These are phyloP conservation scores for Acacia crassicarpa DNA, from an alignment of 306 rosid genomes.

Conservation along the genomic window DNA sequence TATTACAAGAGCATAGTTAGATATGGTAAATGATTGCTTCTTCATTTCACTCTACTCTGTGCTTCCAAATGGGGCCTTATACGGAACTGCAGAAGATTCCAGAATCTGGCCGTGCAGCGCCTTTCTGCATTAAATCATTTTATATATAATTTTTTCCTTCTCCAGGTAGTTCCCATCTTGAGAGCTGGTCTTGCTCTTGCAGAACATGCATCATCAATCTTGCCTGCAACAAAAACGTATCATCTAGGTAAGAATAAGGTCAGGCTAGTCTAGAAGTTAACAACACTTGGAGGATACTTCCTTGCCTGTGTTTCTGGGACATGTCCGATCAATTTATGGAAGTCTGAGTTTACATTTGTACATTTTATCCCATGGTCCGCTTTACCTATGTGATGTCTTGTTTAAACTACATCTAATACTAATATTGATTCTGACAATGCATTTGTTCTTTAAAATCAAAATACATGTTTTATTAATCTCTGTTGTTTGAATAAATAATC, in stretches of 20 bases:
- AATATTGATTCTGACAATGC: neutral
- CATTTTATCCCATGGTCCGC: neutral
- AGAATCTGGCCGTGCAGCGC: slow-evolving; percentile 1
- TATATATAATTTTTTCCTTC: slow-evolving; percentile 32
- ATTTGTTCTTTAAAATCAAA: slow-evolving; percentile 1
- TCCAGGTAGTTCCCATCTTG: slow-evolving; percentile 84
- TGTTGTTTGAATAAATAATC: slow-evolving; percentile 10
- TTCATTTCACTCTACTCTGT: neutral
- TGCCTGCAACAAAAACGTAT: slow-evolving; percentile 84
- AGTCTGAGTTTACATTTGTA: neutral
- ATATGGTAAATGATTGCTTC: neutral
- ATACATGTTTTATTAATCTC: neutral
- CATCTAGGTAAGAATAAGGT: slow-evolving; percentile 71
- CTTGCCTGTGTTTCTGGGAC: neutral
- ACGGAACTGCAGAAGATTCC: slow-evolving; percentile 11
- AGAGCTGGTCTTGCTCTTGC: slow-evolving; percentile 95
- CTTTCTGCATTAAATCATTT: slow-evolving; percentile 33
- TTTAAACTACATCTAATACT: slow-evolving; percentile 3
- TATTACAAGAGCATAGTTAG: neutral
- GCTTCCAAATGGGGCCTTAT: no score
- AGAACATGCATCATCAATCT: slow-evolving; percentile 72
- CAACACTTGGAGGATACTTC: neutral
- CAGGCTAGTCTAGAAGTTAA: slow-evolving; percentile 1
- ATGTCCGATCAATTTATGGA: slow-evolving; percentile 1
- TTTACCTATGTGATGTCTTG: slow-evolving; percentile 2